Percentiles rank a stretch among this genome's conserved stretches.
Evolutionary conservation across 495 filamentous ascomycete genomes (phyloP).

Genomic region (Neurospora sp.): DNA sequence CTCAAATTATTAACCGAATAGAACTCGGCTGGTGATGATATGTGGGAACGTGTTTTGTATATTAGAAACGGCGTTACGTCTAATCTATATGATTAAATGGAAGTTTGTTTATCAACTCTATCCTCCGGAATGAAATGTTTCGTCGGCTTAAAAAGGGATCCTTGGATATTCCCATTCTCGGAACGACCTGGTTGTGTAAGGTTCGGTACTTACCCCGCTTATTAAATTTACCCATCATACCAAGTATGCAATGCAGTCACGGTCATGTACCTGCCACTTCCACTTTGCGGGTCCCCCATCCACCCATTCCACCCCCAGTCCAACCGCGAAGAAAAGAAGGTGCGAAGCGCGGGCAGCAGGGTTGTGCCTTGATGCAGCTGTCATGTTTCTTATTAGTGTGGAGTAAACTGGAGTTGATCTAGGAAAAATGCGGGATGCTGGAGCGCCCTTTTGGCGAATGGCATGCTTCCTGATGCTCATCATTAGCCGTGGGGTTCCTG

Average conservation of each 20-base stretch:
- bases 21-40: too few species aligned
- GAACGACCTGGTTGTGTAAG: too few species aligned
- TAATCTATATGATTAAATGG: not conserved
- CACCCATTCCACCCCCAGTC: not conserved
- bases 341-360: not conserved
- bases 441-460: not conserved
- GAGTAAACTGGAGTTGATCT: not conserved
- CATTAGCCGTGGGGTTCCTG: not conserved
- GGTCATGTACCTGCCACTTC: not conserved
- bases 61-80: not conserved
- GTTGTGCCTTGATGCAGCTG: not conserved
- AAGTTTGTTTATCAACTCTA: not conserved
- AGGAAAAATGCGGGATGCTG: not conserved
- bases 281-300: not conserved
- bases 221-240: too few species aligned
- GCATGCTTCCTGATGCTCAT: not conserved
- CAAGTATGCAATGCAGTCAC: not conserved
- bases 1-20: too few species aligned
- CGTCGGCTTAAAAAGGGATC: too few species aligned
- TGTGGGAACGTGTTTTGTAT: not conserved
- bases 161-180: not conserved
- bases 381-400: not conserved
- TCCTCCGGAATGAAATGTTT: too few species aligned
- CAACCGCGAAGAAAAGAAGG: not conserved
- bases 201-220: too few species aligned